Percentiles rank a stretch among this genome's conserved stretches.
Evolutionary conservation across 2,329 filamentous ascomycete species (phyloP).

Genomic region (Tolypocladium endophyticum): DNA sequence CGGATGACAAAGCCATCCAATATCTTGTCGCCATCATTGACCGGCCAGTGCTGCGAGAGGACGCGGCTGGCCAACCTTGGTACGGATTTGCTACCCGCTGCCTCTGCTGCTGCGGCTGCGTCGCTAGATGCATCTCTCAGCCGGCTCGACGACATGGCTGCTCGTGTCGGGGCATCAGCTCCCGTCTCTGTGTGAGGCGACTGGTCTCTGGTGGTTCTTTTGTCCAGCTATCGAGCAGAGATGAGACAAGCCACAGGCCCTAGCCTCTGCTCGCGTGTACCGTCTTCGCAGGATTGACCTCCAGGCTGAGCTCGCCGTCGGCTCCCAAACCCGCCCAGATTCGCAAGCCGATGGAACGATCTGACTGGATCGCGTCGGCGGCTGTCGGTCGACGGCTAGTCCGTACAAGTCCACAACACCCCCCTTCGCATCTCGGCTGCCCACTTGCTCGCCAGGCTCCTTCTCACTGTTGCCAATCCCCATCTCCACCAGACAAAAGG

Average conservation of each 20-base stretch:
- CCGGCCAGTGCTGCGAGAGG: not conserved
- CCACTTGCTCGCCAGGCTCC: not conserved
- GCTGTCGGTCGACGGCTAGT: not conserved
- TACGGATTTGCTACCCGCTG: not conserved
- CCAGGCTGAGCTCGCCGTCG: not conserved
- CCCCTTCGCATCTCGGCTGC: not conserved
- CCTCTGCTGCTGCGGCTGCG: not conserved
- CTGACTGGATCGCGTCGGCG: not conserved
- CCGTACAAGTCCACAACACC: not conserved
- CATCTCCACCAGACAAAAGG: not conserved
- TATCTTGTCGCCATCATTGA: not conserved
- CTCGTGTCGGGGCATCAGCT: not conserved
- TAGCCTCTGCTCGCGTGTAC: not conserved
- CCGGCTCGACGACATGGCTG: not conserved
- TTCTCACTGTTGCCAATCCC: not conserved
- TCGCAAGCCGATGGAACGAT: not conserved
- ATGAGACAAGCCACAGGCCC: not conserved
- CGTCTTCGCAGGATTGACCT: not conserved
- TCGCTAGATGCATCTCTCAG: not conserved
- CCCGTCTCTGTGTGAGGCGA: not conserved
- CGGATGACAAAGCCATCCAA: not conserved
- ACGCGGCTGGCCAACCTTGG: not conserved
- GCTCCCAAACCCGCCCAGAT: not conserved
- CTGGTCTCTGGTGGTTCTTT: not conserved
- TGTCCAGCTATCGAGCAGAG: not conserved